Base-by-base conservation (phyloP, 2,329 filamentous ascomycete species). In the Ceratocystis huliohia region DNA sequence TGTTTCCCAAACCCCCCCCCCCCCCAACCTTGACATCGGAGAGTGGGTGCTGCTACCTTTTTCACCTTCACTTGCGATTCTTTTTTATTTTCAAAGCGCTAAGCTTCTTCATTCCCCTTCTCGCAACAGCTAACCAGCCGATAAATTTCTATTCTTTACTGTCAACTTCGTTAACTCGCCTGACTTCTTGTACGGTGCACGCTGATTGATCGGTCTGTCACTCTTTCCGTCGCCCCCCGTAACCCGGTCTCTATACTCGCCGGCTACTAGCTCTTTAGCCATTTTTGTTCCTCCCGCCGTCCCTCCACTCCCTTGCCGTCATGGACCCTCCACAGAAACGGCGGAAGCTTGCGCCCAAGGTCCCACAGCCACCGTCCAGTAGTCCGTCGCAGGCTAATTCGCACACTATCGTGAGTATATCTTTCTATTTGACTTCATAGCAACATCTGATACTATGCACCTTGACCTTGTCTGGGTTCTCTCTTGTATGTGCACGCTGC, bases 321-420 rank as follows among this genome's bases (percentile, higher is more conserved):
- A 78, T 78, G 76, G 76, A 78, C 73, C 76, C 76, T 69, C 75
- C 75, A 59, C 76, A 70, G 68, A 78, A 78, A 69, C 76, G 76
- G 72, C 74, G 76, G 71, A 77, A 77, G 73, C 73, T 78, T 73
- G 76, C 76, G 71, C 76, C 76, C 45, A 78, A 78, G 70, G 74
- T 65, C 17, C 59, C 66, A 50, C 66, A 65, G 37, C 45, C 66
- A 7, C 33, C 62, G 22, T 33, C 66, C 28, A 68, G 37, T 37
- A 65, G 66, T 25, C 66, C 66, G 28, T 61, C 66, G 22, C 66
- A 68, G 30, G 61, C 64, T 44, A 66, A 37, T 64, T 53, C 64
- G 46, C 64, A 65, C 22, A 53, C 44, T 37, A 57, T 64, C 64
- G 66, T 68, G 66, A 68, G 66, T 68, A 66, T 50, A 45, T 25